Percentiles rank a stretch among this genome's conserved stretches.
Conservation (phyloP, 257 asterid genomes). For the Anisodus tanguticus region DNA sequence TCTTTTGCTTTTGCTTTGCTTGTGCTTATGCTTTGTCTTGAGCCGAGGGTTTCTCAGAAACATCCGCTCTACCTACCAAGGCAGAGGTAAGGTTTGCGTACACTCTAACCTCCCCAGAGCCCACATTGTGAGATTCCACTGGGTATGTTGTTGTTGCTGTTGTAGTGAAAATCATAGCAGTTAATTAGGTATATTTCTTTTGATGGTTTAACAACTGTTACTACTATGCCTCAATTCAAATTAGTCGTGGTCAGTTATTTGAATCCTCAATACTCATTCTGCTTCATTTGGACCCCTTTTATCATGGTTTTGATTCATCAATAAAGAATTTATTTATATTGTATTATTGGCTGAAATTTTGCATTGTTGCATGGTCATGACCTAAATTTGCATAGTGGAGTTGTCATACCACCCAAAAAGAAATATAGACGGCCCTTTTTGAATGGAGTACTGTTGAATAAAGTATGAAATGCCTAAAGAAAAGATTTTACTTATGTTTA, state of each 20-base stretch:
- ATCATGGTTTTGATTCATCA: not conserved
- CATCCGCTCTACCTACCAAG: no score
- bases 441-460: not conserved
- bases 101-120: no score
- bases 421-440: not conserved
- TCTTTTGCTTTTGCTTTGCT: no score
- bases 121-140: no score
- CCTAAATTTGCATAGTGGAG: not conserved
- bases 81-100: no score
- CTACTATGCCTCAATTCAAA: constrained; percentile 9
- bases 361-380: not conserved
- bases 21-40: no score
- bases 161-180: not conserved
- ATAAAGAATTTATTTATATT: not conserved
- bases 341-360: constrained; percentile 15
- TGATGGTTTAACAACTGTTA: not conserved
- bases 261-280: not conserved
- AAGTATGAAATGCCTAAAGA: not conserved
- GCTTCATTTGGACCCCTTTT: not conserved
- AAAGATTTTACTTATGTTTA: not conserved
- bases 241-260: not conserved
- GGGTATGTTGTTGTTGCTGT: not conserved
- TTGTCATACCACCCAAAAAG: not conserved
- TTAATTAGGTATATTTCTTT: not conserved
- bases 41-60: no score